Evolutionary conservation across 768 basidiomycete genomes (phyloP), one percentile per base, ranked within the genome.

Genomic region (Rhodotorula toruloides): DNA sequence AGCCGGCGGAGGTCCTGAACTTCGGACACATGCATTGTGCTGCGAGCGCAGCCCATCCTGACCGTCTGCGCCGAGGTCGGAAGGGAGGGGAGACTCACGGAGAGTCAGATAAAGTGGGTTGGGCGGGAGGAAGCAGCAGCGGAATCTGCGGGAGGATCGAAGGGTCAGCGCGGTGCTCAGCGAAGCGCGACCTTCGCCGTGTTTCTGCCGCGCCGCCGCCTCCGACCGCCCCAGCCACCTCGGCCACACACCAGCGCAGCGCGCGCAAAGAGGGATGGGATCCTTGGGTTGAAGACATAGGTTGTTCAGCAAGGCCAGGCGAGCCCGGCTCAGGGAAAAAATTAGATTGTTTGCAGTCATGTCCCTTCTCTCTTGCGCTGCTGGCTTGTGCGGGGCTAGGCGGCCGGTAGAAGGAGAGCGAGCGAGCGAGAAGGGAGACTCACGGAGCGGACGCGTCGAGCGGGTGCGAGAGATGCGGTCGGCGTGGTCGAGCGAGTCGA

Each of bases 21-120:
- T 42, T 67, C 49, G 36, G 65, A 42, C 65, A 67, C 65, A 67
- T 67, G 65, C 59, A 67, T 57, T 57, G 39, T n/a, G 31, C 22
- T 29, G 12, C 42, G 49, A 34, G 31, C 13, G 27, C 37, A 42
- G n/a, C n/a, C n/a, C 59, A 44, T 60, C 64, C 53, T 62, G 34
- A 43, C 59, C 42, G 59, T 50, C n/a, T 29, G 19, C 44, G 8
- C 31, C 31, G 4, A 12, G 3, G 22, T 55, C 53, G 36, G 36
- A 16, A n/a, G 13, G 10, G 39, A 12, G 2, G 14, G n/a, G 5
- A 25, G 27, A 4, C 47, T 16, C 13, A 11, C 10, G 4, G 42
- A 31, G 2, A 44, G 44, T 13, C 8, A n/a, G 19, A 46, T 34
- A n/a, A 27, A 25, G 13, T 10, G 43, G 43, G 43, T 3, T 25